Percentiles rank a stretch among this genome's conserved stretches.
These are phyloP conservation scores for Brettanomyces anomalus DNA, from an alignment of 805 yeast species.

Conservation along the genomic window DNA sequence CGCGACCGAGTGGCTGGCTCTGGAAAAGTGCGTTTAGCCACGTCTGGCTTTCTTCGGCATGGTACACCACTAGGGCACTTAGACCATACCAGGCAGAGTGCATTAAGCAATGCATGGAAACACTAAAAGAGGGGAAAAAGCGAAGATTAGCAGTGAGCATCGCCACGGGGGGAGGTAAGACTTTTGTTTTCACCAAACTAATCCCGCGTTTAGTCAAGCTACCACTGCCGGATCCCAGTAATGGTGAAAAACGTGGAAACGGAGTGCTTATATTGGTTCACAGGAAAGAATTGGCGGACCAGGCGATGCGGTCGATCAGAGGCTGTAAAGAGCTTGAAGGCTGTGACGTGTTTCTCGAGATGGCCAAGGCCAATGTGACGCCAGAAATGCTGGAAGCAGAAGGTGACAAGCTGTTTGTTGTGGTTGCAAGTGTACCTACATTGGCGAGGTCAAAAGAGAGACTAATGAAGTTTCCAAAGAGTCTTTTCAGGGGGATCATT, in stretches of 20 bases:
- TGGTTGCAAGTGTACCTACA: slow-evolving; percentile 73
- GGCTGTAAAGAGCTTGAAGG: slow-evolving; percentile 22
- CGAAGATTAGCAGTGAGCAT: slow-evolving; percentile 69
- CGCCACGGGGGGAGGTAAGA: slow-evolving; percentile 95
- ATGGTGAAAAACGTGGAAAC: slow-evolving; percentile 8
- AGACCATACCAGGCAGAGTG: slow-evolving; percentile 63
- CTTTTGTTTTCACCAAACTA: slow-evolving; percentile 62
- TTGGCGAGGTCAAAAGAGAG: slow-evolving; percentile 35
- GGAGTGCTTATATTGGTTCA: slow-evolving; percentile 63
- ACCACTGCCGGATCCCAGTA: slow-evolving; percentile 22
- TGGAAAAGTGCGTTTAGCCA: too few species aligned
- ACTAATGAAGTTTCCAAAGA: slow-evolving; percentile 44
- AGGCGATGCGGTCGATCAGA: slow-evolving; percentile 47
- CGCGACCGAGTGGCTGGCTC: too few species aligned
- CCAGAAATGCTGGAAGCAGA: slow-evolving; percentile 24
- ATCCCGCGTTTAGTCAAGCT: slow-evolving; percentile 30
- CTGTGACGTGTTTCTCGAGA: slow-evolving; percentile 38
- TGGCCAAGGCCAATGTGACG: slow-evolving; percentile 43
- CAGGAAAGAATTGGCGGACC: slow-evolving; percentile 67
- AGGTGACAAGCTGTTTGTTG: slow-evolving; percentile 26
- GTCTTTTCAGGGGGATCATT: slow-evolving; percentile 60
- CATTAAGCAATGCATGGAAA: slow-evolving; percentile 41
- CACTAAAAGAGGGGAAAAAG: slow-evolving; percentile 26
- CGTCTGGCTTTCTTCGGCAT: too few species aligned
- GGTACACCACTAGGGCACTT: not conserved